phyloP scores from a whole-genome alignment of 768 basidiomycete genomes.

The Leccinum truebloodii region DNA sequence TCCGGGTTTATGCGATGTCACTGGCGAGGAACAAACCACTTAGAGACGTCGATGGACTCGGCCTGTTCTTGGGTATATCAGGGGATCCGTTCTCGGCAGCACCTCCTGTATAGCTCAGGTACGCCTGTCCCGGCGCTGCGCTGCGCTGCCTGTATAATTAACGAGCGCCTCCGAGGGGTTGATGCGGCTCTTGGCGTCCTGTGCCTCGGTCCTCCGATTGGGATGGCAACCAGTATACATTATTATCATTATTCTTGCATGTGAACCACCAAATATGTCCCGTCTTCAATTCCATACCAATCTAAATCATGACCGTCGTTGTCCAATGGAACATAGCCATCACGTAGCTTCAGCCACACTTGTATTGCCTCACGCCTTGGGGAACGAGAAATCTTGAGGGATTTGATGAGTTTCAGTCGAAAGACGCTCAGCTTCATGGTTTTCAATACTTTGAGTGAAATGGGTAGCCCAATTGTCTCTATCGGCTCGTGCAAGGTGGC shows the following conservation, averaged over 20 bases:
- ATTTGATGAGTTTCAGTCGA: slow-evolving; percentile 63
- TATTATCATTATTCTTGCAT: slow-evolving; percentile 17
- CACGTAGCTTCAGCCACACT: slow-evolving; percentile 59
- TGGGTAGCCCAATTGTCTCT: slow-evolving; percentile 21
- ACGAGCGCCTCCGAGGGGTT: slow-evolving; percentile 11
- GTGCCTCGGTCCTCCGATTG: slow-evolving; percentile 6
- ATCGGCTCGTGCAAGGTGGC: slow-evolving; percentile 20
- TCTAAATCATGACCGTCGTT: slow-evolving; percentile 55
- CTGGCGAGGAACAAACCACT: slow-evolving; percentile 7
- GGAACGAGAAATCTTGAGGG: slow-evolving; percentile 31
- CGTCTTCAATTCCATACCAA: slow-evolving; percentile 74
- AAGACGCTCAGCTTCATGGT: slow-evolving; percentile 68
- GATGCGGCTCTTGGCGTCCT: slow-evolving; percentile 13
- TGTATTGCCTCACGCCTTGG: slow-evolving; percentile 36
- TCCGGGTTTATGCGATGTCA: slow-evolving; percentile 12
- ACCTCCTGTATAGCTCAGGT: slow-evolving; percentile 17
- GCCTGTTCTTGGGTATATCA: slow-evolving; percentile 3
- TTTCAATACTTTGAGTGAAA: slow-evolving; percentile 56
- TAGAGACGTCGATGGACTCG: slow-evolving; percentile 1
- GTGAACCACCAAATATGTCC: slow-evolving; percentile 36
- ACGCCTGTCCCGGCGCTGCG: slow-evolving; percentile 6
- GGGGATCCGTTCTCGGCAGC: slow-evolving; percentile 8
- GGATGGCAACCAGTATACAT: slow-evolving; percentile 1
- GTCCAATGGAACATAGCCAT: slow-evolving; percentile 51
- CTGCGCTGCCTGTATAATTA: slow-evolving; percentile 4